These are phyloP conservation scores for Mycena sp. DNA, from an alignment of 1,284 basidiomycete genomes.

Conservation along the genomic window DNA sequence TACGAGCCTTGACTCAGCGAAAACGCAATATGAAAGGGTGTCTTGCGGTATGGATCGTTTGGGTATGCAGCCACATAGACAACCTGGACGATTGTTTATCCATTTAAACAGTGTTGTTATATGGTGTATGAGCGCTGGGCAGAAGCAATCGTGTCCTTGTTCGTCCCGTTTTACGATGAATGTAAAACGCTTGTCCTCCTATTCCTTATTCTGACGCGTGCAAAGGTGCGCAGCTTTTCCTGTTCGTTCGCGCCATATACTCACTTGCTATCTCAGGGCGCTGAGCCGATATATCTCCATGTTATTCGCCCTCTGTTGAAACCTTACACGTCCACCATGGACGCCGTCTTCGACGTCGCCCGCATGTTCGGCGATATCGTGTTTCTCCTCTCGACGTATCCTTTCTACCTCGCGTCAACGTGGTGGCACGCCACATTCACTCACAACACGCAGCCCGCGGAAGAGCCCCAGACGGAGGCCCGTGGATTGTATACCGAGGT, in stretches of 20 bases:
- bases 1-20: conserved; percentile 72
- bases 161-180: conserved; percentile 83
- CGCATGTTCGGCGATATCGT: conserved; percentile 72
- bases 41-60: conserved; percentile 83
- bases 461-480: conserved; percentile 7
- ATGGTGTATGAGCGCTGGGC: conserved; percentile 69
- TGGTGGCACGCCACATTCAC: conserved; percentile 50
- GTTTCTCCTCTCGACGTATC: conserved; percentile 63
- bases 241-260: neutral
- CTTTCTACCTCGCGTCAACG: conserved; percentile 55
- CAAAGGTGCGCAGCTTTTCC: conserved; percentile 61
- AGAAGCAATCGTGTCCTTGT: conserved; percentile 69
- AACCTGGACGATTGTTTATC: neutral
- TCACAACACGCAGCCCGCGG: conserved; percentile 1
- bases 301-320: conserved; percentile 75
- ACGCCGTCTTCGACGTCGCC: conserved; percentile 64
- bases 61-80: conserved; percentile 58
- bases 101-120: conserved; percentile 61
- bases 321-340: conserved; percentile 71
- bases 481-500: conserved; percentile 10
- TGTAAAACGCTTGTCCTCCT: conserved; percentile 75
- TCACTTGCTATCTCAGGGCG: conserved; percentile 58
- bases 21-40: conserved; percentile 87
- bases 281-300: conserved; percentile 81
- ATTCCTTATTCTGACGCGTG: conserved; percentile 78